These are phyloP conservation scores for Penicillium samsonianum DNA, from an alignment of 495 filamentous ascomycete genomes.

Conservation along the genomic window DNA sequence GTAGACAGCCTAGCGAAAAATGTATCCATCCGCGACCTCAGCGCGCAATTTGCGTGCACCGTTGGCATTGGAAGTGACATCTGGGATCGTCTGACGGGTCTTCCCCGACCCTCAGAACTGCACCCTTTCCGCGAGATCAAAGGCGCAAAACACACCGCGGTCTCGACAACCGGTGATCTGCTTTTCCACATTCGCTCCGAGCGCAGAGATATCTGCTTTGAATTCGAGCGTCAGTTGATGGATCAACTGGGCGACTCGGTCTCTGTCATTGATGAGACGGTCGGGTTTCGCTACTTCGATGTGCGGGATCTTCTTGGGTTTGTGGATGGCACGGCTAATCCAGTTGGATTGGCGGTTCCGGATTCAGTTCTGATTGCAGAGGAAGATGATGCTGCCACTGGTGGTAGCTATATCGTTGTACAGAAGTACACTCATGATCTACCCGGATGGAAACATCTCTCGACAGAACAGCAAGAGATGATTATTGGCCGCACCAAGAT, in stretches of 20 bases:
- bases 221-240: constrained; percentile 57
- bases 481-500: constrained; percentile 59
- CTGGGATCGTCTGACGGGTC: constrained; percentile 49
- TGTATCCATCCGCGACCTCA: constrained; percentile 53
- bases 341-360: constrained; percentile 49
- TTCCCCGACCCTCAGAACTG: constrained; percentile 52
- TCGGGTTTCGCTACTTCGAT: constrained; percentile 61
- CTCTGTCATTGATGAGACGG: constrained; percentile 51
- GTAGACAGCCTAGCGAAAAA: constrained; percentile 54
- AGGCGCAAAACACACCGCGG: constrained; percentile 47
- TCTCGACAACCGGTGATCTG: constrained; percentile 56
- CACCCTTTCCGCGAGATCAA: constrained; percentile 51
- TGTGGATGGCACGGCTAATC: constrained; percentile 61
- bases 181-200: constrained; percentile 60
- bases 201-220: constrained; percentile 58
- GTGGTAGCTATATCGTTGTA: constrained; percentile 58
- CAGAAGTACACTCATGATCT: constrained; percentile 62
- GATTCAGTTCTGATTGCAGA: constrained; percentile 46
- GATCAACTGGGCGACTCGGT: constrained; percentile 50
- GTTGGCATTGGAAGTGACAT: constrained; percentile 54
- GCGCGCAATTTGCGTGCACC: constrained; percentile 51
- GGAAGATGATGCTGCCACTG: constrained; percentile 38
- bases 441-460: constrained; percentile 45
- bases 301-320: constrained; percentile 60
- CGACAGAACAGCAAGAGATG: constrained; percentile 54